Evolutionary conservation across 2,329 filamentous ascomycete species (phyloP).

Genomic region (Pseudogymnoascus sp.): DNA sequence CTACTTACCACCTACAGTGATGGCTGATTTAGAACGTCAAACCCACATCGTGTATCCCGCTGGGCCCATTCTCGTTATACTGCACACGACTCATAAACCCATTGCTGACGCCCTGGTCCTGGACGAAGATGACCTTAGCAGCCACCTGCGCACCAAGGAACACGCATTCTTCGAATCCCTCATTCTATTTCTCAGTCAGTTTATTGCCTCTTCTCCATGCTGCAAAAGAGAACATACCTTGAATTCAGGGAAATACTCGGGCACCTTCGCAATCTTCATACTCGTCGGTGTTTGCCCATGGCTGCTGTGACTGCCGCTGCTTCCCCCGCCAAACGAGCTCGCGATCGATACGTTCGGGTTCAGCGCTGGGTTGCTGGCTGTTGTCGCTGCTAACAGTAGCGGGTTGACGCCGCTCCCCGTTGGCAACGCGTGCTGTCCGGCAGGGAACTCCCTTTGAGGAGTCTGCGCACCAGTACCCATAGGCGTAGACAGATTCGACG

Average conservation of each 20-base stretch:
- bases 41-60: constrained; percentile 23
- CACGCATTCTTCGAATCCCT: constrained; percentile 49
- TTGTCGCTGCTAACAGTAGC: constrained; percentile 83
- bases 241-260: constrained; percentile 69
- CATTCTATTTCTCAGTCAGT: constrained; percentile 12
- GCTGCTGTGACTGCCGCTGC: constrained; percentile 49
- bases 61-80: constrained; percentile 30
- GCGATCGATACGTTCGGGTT: constrained; percentile 33
- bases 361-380: constrained; percentile 39
- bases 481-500: constrained; percentile 87
- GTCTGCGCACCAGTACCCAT: constrained; percentile 86
- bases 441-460: constrained; percentile 49
- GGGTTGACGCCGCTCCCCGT: constrained; percentile 68
- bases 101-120: constrained; percentile 54
- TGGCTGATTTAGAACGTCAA: neutral
- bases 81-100: constrained; percentile 56
- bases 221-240: constrained; percentile 37
- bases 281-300: constrained; percentile 63
- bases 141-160: constrained; percentile 69
- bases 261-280: constrained; percentile 57
- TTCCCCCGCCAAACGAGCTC: constrained; percentile 24
- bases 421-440: constrained; percentile 48
- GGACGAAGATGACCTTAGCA: constrained; percentile 63
- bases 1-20: neutral
- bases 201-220: neutral